Base-by-base conservation (phyloP, 1,139 yeast species). In the Candida tetrigidarum region DNA sequence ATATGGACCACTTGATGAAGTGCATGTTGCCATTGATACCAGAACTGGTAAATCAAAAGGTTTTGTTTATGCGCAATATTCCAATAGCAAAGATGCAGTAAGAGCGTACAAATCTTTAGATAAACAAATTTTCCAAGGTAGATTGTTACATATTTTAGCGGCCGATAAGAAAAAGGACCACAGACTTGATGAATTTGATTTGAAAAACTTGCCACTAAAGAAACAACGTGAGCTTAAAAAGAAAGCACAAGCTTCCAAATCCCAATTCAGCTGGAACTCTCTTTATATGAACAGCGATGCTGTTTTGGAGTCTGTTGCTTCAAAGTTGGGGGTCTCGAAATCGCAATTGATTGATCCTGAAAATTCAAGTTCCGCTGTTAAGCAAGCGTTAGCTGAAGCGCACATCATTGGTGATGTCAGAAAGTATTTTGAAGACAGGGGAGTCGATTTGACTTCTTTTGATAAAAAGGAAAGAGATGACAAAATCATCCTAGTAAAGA, bases 311-410 rank as follows among this genome's bases (percentile, higher is more conserved):
- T 85, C 96, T 39, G 96, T 92, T 34, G 97, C 99, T 0, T 66
- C 81, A 14, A 85, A 85, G 56, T 69, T 95, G 67, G 98, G 98
- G 5, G 76, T 95, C 42, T 64, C 83, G 25, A 95, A 93, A 62
- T 76, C 95, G 3, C 91, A 90, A 50, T 77, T 93, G 58, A 80
- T 93, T 49, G 95, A 93, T 63, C 96, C 97, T 1, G 86, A 89
- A 55, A 87, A 84, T 54, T 80, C 96, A 4, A 84, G 78, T 52
- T 87, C 96, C 42, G 97, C 96, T 1, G 98, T 93, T n/a, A 90
- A 91, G 60, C 98, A 92, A 65, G 98, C 99, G 0, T 78, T 93
- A 52, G 99, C 99, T 0, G 99, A 93, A 69, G 96, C 98, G 1
- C 93, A 91, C 60, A 96, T 92, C 18, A 85, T 93, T 59, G 95